A percentile compares a stretch with the other conserved stretches of the same genome.
These are phyloP conservation scores for Trichoderma guizhouense DNA, from an alignment of 2,329 filamentous ascomycete species.

Conservation along the genomic window DNA sequence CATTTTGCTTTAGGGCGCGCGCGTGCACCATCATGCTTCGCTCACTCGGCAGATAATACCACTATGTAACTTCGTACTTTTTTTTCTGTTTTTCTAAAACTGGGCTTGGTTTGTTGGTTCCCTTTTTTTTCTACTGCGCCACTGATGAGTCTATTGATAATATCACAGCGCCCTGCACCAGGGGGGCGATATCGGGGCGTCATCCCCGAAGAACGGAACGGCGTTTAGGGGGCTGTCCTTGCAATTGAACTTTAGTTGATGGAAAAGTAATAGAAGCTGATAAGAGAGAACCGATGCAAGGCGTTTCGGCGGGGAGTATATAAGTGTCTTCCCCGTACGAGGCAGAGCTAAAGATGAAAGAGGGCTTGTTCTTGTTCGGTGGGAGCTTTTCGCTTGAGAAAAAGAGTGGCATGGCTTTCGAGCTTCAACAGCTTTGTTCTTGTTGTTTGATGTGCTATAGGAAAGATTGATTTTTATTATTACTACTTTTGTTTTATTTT, in stretches of 20 bases:
- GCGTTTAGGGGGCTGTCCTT: not conserved
- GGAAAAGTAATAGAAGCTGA: not conserved
- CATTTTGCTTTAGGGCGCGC: not conserved
- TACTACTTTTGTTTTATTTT: not conserved
- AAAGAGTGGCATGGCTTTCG: not conserved
- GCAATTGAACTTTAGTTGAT: not conserved
- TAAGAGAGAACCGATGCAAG: not conserved
- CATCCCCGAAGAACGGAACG: conserved; percentile 6
- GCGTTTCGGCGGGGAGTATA: not conserved
- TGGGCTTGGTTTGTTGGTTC: not conserved
- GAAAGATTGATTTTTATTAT: not conserved
- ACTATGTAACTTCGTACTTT: not conserved
- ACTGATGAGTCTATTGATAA: not conserved
- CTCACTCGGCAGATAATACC: not conserved
- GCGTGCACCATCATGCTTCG: not conserved
- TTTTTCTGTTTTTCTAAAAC: not conserved
- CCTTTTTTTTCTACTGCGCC: not conserved
- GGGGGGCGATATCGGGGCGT: conserved; percentile 8
- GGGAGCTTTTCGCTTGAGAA: not conserved
- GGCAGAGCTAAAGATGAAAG: not conserved
- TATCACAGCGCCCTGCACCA: not conserved
- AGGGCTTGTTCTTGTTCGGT: not conserved
- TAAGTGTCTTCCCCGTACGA: not conserved
- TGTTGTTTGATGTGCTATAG: not conserved
- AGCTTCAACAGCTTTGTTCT: not conserved